Evolutionary conservation across 2,329 filamentous ascomycete species (phyloP), one percentile per base, ranked within the genome.

Genomic region (Elsinoe ampelina): DNA sequence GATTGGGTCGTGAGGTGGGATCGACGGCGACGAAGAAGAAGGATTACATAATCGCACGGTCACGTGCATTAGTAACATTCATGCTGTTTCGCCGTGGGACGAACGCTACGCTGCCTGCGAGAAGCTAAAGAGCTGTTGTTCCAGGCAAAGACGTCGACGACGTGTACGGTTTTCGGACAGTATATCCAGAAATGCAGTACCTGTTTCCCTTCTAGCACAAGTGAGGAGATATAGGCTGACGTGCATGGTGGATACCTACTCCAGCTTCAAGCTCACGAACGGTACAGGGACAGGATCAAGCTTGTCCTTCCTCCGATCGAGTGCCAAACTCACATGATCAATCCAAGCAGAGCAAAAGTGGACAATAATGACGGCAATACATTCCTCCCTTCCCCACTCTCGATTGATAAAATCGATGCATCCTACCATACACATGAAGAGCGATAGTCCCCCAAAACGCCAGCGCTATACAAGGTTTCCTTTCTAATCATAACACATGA

Each of bases 381-480:
- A 36, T 34, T 34, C 26, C 17, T 13, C 17, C 45, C 15, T 15
- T 12, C 26, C 8, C 45, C 13, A 10, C 45, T 34, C 6, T 35
- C 26, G 45, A 50, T 50, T 35, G 45, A 50, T 50, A 26, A 34
- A 30, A 52, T 52, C 48, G 34, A 52, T 52, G 48, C 15, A 36
- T 15, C 15, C 48, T 36, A 52, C 32, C 32, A 52, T 38, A 52
- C 32, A 52, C 26, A 30, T 30, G 22, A 35, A 52, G 32, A 52
- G 17, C 12, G 48, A 52, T 52, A 39, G 32, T 38, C 19, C 48
- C 48, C 48, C 48, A 43, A 6, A 30, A 55, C 52, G 38, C 52
- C 52, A 55, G 52, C 52, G 52, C 52, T 55, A 35, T 55, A 55
- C 52, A 55, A 36, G 20, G n/a, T 35, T 34, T 42, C 43, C 17